Conservation (phyloP, 2,329 filamentous ascomycete species). For the Dryadomyces quercivorus region DNA sequence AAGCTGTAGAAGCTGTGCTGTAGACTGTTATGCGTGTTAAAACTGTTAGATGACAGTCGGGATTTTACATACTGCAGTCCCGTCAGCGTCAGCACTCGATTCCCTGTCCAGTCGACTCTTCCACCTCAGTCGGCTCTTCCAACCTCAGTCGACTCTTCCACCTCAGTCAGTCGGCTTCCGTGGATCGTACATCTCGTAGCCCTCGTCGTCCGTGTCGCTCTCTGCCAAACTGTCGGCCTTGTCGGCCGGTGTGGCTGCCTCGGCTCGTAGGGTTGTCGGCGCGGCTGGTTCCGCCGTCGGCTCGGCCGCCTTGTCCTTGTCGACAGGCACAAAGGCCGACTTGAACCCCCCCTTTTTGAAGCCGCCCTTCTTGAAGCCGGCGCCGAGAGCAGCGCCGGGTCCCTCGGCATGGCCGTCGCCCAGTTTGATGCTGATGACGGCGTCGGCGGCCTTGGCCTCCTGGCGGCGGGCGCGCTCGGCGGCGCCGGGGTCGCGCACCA, state of each 20-base stretch:
- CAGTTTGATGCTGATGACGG: slow-evolving; percentile 56
- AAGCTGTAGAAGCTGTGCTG: too few species aligned
- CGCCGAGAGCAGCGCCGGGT: slow-evolving; percentile 11
- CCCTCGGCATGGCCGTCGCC: slow-evolving; percentile 22
- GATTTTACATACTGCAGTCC: too few species aligned
- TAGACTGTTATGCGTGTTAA: too few species aligned
- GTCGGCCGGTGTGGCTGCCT: neutral
- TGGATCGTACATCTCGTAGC: slow-evolving; percentile 57
- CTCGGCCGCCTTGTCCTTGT: neutral
- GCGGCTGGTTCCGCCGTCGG: neutral
- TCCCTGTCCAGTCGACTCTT: too few species aligned
- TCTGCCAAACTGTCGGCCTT: slow-evolving; percentile 20
- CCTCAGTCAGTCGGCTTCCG: slow-evolving; percentile 47
- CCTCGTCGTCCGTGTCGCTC: slow-evolving; percentile 58
- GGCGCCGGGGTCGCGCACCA: slow-evolving; percentile 59
- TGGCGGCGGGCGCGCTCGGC: slow-evolving; percentile 53
- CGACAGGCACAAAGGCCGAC: slow-evolving; percentile 48
- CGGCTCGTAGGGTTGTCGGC: neutral
- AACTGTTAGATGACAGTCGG: too few species aligned
- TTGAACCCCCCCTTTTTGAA: slow-evolving; percentile 82
- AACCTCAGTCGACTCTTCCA: too few species aligned
- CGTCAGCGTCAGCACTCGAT: too few species aligned
- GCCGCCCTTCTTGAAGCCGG: slow-evolving; percentile 48
- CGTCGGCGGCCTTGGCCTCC: slow-evolving; percentile 54
- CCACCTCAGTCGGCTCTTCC: too few species aligned